Evolutionary conservation across 164 flowering plant genomes (phyloP).

Genomic region (Dillenia turbinata): DNA sequence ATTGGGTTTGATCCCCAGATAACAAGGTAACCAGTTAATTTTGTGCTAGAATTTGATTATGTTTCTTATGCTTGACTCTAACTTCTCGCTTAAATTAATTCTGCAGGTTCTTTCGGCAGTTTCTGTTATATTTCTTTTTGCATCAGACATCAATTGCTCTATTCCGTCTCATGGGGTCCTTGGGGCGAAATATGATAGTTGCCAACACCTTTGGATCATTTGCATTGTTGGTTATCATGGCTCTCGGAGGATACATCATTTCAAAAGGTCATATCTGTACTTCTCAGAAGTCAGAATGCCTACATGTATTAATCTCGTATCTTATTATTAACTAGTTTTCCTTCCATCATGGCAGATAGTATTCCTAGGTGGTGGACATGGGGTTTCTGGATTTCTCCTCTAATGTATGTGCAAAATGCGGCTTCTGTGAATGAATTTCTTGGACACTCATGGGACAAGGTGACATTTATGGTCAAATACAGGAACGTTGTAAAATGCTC

Average conservation of each 20-base stretch:
- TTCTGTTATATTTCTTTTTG: conserved; percentile 71
- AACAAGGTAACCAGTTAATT: conserved; percentile 48
- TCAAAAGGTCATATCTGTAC: conserved; percentile 63
- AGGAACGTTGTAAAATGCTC: too few relatives aligned
- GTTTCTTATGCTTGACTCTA: conserved; percentile 2
- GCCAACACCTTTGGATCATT: conserved; percentile 98
- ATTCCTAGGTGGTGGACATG: conserved; percentile 96
- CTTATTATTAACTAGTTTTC: conserved; percentile 7
- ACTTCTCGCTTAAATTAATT: conserved; percentile 3
- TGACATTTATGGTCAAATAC: conserved; percentile 15
- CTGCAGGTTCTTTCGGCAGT: conserved; percentile 80
- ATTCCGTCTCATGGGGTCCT: conserved; percentile 86
- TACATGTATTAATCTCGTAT: neutral
- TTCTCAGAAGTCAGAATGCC: conserved; percentile 8
- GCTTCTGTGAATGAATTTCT: conserved; percentile 93
- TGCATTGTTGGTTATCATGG: conserved; percentile 92
- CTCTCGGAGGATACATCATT: conserved; percentile 87
- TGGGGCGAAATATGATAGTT: conserved; percentile 92
- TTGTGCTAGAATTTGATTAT: neutral
- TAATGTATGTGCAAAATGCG: conserved; percentile 94
- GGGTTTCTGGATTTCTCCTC: conserved; percentile 98
- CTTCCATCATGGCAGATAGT: conserved; percentile 48
- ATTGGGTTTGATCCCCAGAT: conserved; percentile 89
- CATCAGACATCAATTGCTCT: conserved; percentile 91
- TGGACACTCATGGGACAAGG: conserved; percentile 96